Conservation (phyloP, 2,329 filamentous ascomycete species). For the Colletotrichum siamense region DNA sequence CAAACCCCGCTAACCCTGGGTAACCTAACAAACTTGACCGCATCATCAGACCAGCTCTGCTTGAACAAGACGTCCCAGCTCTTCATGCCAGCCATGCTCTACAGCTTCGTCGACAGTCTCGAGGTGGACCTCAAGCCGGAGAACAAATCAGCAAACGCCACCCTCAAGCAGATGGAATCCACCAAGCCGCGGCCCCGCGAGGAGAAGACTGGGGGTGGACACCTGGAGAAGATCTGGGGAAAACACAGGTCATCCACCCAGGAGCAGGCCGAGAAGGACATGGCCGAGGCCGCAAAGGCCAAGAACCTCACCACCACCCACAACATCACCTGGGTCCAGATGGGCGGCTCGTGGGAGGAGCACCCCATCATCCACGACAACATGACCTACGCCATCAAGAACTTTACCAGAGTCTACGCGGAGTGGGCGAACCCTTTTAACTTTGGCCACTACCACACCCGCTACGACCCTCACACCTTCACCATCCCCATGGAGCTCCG, state of each 20-base stretch:
- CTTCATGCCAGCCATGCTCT: conserved; percentile 34
- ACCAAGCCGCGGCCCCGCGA: neutral
- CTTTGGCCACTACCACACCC: conserved; percentile 42
- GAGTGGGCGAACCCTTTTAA: conserved; percentile 49
- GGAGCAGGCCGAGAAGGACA: neutral
- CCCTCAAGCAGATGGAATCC: neutral
- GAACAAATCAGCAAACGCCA: neutral
- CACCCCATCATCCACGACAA: conserved; percentile 44
- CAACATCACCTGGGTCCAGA: conserved; percentile 37
- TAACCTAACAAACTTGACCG: conserved; percentile 30
- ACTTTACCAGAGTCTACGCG: conserved; percentile 40
- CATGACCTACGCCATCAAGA: conserved; percentile 40
- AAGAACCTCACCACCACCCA: conserved; percentile 41
- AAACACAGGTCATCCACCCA: neutral
- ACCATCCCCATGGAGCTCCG: conserved; percentile 48
- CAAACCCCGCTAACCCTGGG: conserved; percentile 31
- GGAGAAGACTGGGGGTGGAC: neutral
- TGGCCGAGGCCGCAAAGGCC: conserved; percentile 26
- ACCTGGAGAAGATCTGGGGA: conserved; percentile 1
- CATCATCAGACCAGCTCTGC: conserved; percentile 33
- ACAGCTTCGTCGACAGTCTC: conserved; percentile 26
- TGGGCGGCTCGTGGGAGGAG: conserved; percentile 47
- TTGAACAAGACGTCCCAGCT: conserved; percentile 34
- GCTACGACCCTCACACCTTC: conserved; percentile 46
- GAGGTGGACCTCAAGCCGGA: conserved; percentile 10